Conservation (phyloP, 129 eudicot genomes). For the Heracleum sosnowskyi region DNA sequence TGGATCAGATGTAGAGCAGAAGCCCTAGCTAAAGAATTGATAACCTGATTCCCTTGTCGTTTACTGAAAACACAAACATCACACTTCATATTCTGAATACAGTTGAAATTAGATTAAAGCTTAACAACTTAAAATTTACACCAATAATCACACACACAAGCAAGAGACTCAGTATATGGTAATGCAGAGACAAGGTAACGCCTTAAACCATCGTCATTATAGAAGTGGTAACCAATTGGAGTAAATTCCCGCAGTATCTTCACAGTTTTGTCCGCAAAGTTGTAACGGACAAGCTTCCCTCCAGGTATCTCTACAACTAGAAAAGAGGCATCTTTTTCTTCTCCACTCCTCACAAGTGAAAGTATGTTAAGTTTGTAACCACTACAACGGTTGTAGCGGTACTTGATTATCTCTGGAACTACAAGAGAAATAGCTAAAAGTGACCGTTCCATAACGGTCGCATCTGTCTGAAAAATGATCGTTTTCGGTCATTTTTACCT, state of each 20-base stretch:
- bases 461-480: no score
- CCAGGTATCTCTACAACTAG: constrained; percentile 13
- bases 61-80: no score
- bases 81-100: no score
- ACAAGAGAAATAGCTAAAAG: no score
- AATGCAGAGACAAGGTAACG: background rate
- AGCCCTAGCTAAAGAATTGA: no score
- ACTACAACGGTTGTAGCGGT: constrained; percentile 10
- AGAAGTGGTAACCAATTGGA: background rate
- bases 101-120: no score
- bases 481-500: no score
- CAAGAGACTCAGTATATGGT: constrained; percentile 10
- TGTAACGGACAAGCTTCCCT: constrained; percentile 12
- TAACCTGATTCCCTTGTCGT: no score
- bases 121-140: no score
- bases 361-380: background rate
- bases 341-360: background rate
- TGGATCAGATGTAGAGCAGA: no score
- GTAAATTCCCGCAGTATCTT: constrained; percentile 15
- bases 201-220: background rate
- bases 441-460: no score
- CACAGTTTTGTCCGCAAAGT: constrained; percentile 8
- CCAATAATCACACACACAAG: constrained; percentile 7
- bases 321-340: constrained; percentile 10
- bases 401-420: background rate